phyloP scores from a whole-genome alignment of 164 flowering plant species.

The Malania oleifera region DNA sequence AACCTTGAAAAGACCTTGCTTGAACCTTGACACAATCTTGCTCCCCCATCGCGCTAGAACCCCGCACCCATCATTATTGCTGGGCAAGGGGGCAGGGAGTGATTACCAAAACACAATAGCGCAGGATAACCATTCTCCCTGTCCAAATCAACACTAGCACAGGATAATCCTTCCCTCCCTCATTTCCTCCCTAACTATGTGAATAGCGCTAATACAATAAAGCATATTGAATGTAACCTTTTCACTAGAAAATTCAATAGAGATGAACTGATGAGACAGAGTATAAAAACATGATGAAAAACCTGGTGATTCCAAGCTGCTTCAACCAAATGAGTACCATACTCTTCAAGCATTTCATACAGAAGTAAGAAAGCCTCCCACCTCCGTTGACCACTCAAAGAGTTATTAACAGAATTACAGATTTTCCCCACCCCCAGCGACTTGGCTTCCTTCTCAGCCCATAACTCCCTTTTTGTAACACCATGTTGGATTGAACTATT shows the following conservation, averaged over 20 bases:
- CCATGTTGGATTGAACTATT: constrained; percentile 24
- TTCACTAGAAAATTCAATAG: too few species aligned
- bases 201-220: too few species aligned
- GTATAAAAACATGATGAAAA: constrained; percentile 2
- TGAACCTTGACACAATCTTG: too few species aligned
- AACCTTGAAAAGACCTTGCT: too few species aligned
- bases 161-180: too few species aligned
- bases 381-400: constrained; percentile 34
- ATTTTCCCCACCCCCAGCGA: constrained; percentile 73
- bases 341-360: constrained; percentile 99
- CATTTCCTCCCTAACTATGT: too few species aligned
- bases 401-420: constrained; percentile 22
- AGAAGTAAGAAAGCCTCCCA: constrained; percentile 89
- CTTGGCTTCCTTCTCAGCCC: constrained; percentile 92
- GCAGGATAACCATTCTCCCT: too few species aligned
- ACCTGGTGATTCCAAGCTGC: constrained; percentile 99
- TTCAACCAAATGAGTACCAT: constrained; percentile 95
- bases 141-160: too few species aligned
- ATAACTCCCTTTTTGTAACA: constrained; percentile 61
- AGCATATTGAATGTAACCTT: background rate
- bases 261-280: background rate
- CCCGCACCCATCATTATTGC: too few species aligned
- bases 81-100: too few species aligned
- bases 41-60: too few species aligned
- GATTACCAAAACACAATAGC: too few species aligned